These are phyloP conservation scores for Pythium grandisporangium DNA, from an alignment of 352 stramenopile species.

Conservation along the genomic window DNA sequence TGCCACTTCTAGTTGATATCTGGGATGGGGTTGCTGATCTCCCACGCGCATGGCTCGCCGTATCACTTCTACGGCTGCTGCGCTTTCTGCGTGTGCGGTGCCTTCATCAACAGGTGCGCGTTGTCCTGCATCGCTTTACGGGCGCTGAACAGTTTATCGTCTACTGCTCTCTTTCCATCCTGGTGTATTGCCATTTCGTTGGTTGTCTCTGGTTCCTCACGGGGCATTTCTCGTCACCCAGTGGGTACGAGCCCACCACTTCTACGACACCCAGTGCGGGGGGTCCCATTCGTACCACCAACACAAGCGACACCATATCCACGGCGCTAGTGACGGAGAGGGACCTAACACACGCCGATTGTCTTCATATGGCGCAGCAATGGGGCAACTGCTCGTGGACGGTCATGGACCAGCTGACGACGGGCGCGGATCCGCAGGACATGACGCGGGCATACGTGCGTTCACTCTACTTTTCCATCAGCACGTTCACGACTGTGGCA, in stretches of 20 bases:
- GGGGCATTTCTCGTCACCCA: constrained; percentile 12
- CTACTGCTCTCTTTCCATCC: constrained; percentile 15
- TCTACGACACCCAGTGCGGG: too few relatives aligned
- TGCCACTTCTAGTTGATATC: too few relatives aligned
- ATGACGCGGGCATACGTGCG: constrained; percentile 11
- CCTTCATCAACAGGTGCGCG: constrained; percentile 8
- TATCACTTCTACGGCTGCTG: constrained; percentile 14
- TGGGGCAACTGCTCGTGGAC: constrained; percentile 19
- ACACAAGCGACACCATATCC: too few relatives aligned
- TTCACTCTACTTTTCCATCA: constrained; percentile 22
- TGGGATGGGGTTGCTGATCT: constrained; percentile 13
- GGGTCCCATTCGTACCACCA: too few relatives aligned
- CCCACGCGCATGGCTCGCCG: constrained; percentile 12
- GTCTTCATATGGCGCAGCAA: constrained; percentile 13
- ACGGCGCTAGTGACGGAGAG: background rate
- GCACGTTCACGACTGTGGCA: constrained; percentile 21
- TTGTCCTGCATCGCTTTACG: constrained; percentile 7
- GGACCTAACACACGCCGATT: constrained; percentile 8
- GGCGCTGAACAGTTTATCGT: constrained; percentile 18
- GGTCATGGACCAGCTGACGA: constrained; percentile 14
- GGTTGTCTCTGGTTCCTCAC: constrained; percentile 16
- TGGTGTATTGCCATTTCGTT: constrained; percentile 18
- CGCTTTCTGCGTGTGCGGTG: constrained; percentile 14
- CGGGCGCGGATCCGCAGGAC: constrained; percentile 2
- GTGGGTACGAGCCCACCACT: too few relatives aligned